Base-by-base conservation (phyloP, 768 basidiomycete species). In the Clitopilus hobsonii region DNA sequence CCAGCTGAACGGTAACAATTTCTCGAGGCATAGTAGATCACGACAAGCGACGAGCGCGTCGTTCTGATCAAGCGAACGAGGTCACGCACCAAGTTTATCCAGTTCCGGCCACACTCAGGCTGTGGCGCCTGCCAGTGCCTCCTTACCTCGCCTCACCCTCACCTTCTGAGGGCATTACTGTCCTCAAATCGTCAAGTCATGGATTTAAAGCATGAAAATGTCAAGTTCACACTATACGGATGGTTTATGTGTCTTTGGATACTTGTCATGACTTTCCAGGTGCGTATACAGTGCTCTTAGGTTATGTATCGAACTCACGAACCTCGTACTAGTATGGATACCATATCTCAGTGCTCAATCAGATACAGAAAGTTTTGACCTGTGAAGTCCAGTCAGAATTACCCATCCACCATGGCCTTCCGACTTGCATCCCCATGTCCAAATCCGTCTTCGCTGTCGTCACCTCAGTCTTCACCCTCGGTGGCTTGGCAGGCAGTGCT, bases 281-380 rank as follows among this genome's bases (percentile, higher is more conserved):
- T 75, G 56, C 22, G 54, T 47, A 27, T 56, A n/a, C 23, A 59
- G 5, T 27, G 28, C 14, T 41, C 26, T 22, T 49, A 22, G 28
- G 2, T 45, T 51, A 18, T 3, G 30, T 26, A 25, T 51, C 51
- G 18, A 49, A 49, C 27, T 59, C 51, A 38, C 49, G 29, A 49
- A 28, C 23, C 13, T 36, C 30, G n/a, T 50, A 25, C 16, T 50
- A 91, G 82, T 92, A 91, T 72, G 94, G 94, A n/a, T 97, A 89
- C 69, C 92, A 96, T 68, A 91, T 94, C 38, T 90, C 93, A 1
- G 87, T 87, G 14, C 80, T 98, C 56, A 98, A 98, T 67, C 93
- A 94, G 66, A 85, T 95, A 23, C 85, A 91, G 64, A 80, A 79
- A 4, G 83, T 87, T 38, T 66, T 94, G 54, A 91, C 88, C 2